Percentiles rank a stretch among this genome's conserved stretches.
phyloP scores from a whole-genome alignment of 495 filamentous ascomycete genomes.

The Penicillium robsamsonii region DNA sequence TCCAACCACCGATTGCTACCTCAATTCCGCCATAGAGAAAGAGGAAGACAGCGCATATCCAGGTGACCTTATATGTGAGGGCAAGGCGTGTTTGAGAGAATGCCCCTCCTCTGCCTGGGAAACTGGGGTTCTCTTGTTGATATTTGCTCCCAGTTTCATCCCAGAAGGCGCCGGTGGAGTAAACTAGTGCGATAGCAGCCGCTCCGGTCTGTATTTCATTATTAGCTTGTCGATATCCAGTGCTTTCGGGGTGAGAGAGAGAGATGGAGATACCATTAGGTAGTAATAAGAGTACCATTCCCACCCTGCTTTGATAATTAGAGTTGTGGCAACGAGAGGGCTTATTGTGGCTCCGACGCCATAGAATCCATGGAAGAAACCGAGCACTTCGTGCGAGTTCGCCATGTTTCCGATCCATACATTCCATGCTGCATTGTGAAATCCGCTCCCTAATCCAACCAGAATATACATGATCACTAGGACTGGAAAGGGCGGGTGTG shows the following conservation, averaged over 20 bases:
- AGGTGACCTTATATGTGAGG: conserved; percentile 53
- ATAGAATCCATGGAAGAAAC: conserved; percentile 57
- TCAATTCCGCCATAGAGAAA: conserved; percentile 75
- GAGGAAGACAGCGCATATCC: conserved; percentile 67
- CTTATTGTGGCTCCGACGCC: conserved; percentile 55
- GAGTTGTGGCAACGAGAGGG: conserved; percentile 54
- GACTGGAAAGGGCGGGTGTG: conserved; percentile 58
- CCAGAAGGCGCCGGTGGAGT: conserved; percentile 62
- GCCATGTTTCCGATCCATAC: conserved; percentile 58
- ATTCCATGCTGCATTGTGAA: conserved; percentile 60
- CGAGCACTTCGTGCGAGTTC: conserved; percentile 54
- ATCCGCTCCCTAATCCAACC: conserved; percentile 55
- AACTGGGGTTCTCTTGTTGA: conserved; percentile 26
- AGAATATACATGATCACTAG: conserved; percentile 54
- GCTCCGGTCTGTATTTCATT: conserved; percentile 49
- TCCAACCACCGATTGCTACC: conserved; percentile 69
- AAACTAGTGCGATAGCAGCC: conserved; percentile 54
- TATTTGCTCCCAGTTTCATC: conserved; percentile 30
- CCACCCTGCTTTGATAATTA: conserved; percentile 49
- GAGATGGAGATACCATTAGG: conserved; percentile 39
- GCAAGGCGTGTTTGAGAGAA: conserved; percentile 55
- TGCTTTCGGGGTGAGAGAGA: not conserved
- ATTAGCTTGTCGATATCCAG: not conserved
- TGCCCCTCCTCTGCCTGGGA: conserved; percentile 32
- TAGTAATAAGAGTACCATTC: conserved; percentile 62